phyloP scores from a whole-genome alignment of 768 basidiomycete genomes.

The Tubosaeta sp. region DNA sequence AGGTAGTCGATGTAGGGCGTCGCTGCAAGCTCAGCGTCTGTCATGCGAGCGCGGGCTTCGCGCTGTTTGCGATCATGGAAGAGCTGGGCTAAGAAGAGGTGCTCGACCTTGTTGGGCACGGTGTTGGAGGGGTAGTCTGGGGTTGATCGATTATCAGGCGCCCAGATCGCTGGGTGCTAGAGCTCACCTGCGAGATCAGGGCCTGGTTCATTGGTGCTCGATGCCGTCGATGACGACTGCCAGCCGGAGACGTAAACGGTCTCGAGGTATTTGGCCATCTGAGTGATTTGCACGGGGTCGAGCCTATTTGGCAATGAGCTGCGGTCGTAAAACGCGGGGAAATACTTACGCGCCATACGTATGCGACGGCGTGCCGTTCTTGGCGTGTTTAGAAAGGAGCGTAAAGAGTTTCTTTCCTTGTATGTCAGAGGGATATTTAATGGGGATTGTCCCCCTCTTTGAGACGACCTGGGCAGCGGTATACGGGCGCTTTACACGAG shows the following conservation, averaged over 20 bases:
- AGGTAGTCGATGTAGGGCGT: conserved; percentile 83
- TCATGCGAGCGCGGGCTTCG: conserved; percentile 67
- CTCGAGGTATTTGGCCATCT: conserved; percentile 98
- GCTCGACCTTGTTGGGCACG: conserved; percentile 98
- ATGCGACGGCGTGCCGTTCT: conserved; percentile 77
- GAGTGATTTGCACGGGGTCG: conserved; percentile 96
- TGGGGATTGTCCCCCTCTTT: conserved; percentile 84
- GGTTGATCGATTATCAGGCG: not conserved
- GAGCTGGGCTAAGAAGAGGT: conserved; percentile 95
- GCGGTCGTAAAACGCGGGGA: not conserved
- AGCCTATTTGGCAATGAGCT: conserved; percentile 52
- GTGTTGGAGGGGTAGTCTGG: conserved; percentile 97
- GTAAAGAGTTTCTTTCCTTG: conserved; percentile 85
- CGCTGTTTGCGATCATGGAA: conserved; percentile 99
- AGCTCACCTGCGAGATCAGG: conserved; percentile 90
- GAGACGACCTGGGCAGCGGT: conserved; percentile 89
- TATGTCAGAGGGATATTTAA: conserved; percentile 81
- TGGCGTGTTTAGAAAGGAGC: conserved; percentile 71
- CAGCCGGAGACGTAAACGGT: conserved; percentile 98
- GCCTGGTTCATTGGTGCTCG: conserved; percentile 92
- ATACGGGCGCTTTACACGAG: conserved; percentile 85
- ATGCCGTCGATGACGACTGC: conserved; percentile 93
- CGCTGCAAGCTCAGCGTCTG: conserved; percentile 64
- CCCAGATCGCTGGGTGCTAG: too few relatives aligned
- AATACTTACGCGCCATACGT: conserved; percentile 95